Conservation (phyloP, 306 rosid genomes). For the Potentilla sterilis region DNA sequence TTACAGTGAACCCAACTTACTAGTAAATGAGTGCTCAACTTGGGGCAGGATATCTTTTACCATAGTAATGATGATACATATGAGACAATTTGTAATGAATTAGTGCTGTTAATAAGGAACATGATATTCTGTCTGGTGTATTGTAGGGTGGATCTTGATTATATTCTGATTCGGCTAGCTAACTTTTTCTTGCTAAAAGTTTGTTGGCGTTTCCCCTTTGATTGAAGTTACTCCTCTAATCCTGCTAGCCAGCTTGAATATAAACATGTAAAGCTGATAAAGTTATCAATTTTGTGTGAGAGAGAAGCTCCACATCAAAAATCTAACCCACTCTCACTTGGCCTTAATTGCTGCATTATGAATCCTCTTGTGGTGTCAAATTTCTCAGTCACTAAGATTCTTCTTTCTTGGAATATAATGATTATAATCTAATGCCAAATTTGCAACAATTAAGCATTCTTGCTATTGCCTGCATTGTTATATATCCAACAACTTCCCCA, state of each 20-base stretch:
- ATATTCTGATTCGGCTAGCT: conserved; percentile 5
- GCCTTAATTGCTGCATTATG: not conserved
- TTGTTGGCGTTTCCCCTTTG: conserved; percentile 6
- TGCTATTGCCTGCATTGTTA: not conserved
- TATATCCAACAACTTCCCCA: not conserved
- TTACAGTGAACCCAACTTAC: not conserved
- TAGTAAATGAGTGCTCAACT: conserved; percentile 10
- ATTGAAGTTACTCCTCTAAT: not conserved
- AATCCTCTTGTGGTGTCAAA: not conserved
- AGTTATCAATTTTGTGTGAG: not conserved
- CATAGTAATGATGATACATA: conserved; percentile 18
- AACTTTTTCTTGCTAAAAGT: conserved; percentile 7
- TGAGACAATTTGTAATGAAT: conserved; percentile 29
- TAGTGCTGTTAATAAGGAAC: conserved; percentile 1
- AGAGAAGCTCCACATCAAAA: not conserved
- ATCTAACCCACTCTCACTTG: not conserved
- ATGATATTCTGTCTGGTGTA: conserved; percentile 9
- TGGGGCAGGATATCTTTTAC: not conserved
- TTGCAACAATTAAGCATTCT: not conserved
- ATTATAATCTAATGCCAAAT: not conserved
- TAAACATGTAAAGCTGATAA: conserved; percentile 1
- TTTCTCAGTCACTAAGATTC: not conserved
- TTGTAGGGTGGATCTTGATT: not conserved
- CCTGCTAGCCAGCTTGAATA: not conserved
- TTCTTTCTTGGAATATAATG: not conserved